Evolutionary conservation across 306 rosid species (phyloP).

Genomic region (Medicago ruthenica): DNA sequence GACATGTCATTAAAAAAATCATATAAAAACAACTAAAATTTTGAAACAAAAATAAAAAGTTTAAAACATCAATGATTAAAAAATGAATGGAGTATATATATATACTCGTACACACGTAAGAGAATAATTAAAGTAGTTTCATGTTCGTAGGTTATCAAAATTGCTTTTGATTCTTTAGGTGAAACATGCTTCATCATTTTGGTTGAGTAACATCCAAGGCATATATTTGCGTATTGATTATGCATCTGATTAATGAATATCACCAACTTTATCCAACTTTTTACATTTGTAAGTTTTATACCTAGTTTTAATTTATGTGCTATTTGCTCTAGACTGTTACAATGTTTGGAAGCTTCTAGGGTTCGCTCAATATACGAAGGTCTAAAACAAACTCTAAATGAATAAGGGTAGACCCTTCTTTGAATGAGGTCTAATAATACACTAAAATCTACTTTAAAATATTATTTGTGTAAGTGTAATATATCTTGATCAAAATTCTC

Average conservation of each 20-base stretch:
- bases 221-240: not conserved
- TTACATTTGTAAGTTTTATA: slow-evolving; percentile 9
- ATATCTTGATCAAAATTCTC: too few relatives aligned
- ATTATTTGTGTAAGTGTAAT: too few relatives aligned
- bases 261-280: slow-evolving; percentile 41
- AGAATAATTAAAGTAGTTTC: slow-evolving; percentile 16
- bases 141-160: slow-evolving; percentile 33
- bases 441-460: too few relatives aligned
- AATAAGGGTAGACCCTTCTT: too few relatives aligned
- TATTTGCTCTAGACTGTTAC: not conserved
- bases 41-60: not conserved
- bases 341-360: too few relatives aligned
- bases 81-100: not conserved
- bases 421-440: too few relatives aligned
- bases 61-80: not conserved
- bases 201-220: slow-evolving; percentile 46
- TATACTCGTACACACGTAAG: not conserved
- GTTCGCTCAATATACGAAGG: too few relatives aligned
- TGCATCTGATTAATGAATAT: slow-evolving; percentile 23
- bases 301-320: slow-evolving; percentile 7
- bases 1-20: too few relatives aligned
- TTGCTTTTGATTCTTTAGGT: slow-evolving; percentile 26
- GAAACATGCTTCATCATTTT: slow-evolving; percentile 28
- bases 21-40: not conserved
- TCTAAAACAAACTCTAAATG: too few relatives aligned